Evolutionary conservation across 176 grass and related monocot species (phyloP), one percentile per base, ranked within the genome.

Genomic region (Aegilops tauschii): DNA sequence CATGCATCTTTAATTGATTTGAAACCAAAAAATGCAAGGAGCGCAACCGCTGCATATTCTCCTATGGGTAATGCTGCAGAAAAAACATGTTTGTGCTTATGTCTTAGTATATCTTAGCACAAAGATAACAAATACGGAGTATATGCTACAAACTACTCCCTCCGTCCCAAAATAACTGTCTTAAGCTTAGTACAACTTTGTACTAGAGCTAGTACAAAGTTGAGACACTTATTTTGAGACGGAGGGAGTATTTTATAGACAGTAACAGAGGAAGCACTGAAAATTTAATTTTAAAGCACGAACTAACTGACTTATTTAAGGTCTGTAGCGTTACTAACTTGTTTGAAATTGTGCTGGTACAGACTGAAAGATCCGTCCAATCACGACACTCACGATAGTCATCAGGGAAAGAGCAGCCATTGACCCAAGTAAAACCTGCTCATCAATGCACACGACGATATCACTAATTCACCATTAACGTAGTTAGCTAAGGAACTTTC

Each of bases 1-100:
- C 87, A 91, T 63, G 94, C 93, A 92, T 98, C 92, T 93, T 88
- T 98, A 85, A 98, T 98, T 85, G 97, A 98, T 35, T 96, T 98
- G 23, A 96, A 85, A 73, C 97, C 97, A 84, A 96, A 98, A 74
- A 98, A 94, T 76, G 97, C 86, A 21, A 98, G 90, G 13, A 98
- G 88, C 39, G 94, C 94, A 89, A 96, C 87, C 29, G 97, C 94
- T 63, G 92, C 90, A 87, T 98, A 96, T 78, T 98, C 97, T 61
- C 97, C 97, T 86, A 98, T 91, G 37, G 97, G 97, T 80, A 98
- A 39, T 1, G 97, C 94, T 98, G 89, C 83, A 94, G 65, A 64
- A 44, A 79, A 37, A 80, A 29, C 66, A 89, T 78, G 45, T 23
- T 88, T 78, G 64, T 27, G 52, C 37, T 9, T 9, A 80, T 66